Percentiles rank a stretch among this genome's conserved stretches.
Conservation (phyloP, 805 yeast species). For the Spathaspora arborariae region DNA sequence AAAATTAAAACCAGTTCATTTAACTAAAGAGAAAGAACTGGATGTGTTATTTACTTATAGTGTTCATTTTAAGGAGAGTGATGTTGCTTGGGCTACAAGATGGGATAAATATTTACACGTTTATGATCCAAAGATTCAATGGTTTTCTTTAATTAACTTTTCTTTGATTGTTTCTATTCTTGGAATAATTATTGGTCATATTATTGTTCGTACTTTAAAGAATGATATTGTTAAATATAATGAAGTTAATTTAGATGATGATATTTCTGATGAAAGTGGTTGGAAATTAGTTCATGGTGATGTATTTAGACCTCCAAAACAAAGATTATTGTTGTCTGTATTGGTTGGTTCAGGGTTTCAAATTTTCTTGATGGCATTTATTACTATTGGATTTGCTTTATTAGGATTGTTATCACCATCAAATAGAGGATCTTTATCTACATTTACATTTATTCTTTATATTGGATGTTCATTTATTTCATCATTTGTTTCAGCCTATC, state of each 20-base stretch:
- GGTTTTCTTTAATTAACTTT: slow-evolving; percentile 90
- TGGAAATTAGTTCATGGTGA: slow-evolving; percentile 97
- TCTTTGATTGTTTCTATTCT: slow-evolving; percentile 75
- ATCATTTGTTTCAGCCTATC: slow-evolving; percentile 79
- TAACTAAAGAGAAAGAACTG: slow-evolving; percentile 49
- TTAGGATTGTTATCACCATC: slow-evolving; percentile 91
- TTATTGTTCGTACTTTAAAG: slow-evolving; percentile 72
- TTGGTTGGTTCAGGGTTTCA: slow-evolving; percentile 88
- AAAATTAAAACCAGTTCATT: slow-evolving; percentile 39
- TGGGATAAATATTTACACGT: slow-evolving; percentile 97
- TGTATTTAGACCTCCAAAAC: slow-evolving; percentile 80
- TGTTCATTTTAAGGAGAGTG: slow-evolving; percentile 64
- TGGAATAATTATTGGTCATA: slow-evolving; percentile 73
- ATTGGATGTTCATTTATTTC: slow-evolving; percentile 80
- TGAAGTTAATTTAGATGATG: slow-evolving; percentile 83
- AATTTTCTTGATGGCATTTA: slow-evolving; percentile 67
- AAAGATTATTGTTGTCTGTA: slow-evolving; percentile 69
- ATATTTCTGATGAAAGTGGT: slow-evolving; percentile 87
- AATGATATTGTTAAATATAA: slow-evolving; percentile 86
- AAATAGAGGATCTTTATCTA: slow-evolving; percentile 88
- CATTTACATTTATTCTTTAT: slow-evolving; percentile 82
- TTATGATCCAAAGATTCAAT: slow-evolving; percentile 88
- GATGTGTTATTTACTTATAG: slow-evolving; percentile 81
- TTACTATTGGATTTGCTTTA: slow-evolving; percentile 77
- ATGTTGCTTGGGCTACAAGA: slow-evolving; percentile 93